phyloP scores from a whole-genome alignment of 2,329 filamentous ascomycete genomes.

The Botryotinia calthae region DNA sequence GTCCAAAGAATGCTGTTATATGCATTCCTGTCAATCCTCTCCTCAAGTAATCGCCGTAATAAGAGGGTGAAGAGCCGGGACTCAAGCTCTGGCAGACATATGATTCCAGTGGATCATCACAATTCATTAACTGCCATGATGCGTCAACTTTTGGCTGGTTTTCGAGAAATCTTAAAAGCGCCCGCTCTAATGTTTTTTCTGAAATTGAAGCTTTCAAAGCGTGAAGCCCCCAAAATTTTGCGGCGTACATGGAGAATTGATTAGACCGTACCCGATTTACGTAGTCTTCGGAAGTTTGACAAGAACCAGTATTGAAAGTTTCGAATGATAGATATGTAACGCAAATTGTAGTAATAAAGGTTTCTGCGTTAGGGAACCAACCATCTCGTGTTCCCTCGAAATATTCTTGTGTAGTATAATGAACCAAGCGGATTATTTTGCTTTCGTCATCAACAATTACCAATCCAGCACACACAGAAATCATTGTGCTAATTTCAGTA shows the following conservation, averaged over 20 bases:
- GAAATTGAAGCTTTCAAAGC: neutral
- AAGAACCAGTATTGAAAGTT: constrained; percentile 30
- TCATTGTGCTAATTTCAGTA: constrained; percentile 24
- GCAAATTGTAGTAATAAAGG: constrained; percentile 31
- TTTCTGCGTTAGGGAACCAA: constrained; percentile 27
- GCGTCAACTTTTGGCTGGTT: neutral
- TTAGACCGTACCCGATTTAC: constrained; percentile 25
- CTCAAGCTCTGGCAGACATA: neutral
- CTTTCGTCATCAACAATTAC: constrained; percentile 18
- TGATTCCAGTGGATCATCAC: fast-evolving
- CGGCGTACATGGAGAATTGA: neutral
- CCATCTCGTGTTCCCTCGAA: constrained; percentile 24
- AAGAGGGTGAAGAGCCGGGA: too few relatives aligned
- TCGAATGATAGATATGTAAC: constrained; percentile 37
- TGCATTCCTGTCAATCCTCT: neutral
- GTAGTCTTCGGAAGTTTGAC: constrained; percentile 27
- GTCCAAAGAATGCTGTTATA: constrained; percentile 8
- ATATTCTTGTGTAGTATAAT: constrained; percentile 38
- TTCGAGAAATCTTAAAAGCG: neutral
- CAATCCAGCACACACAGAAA: constrained; percentile 34
- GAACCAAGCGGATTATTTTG: constrained; percentile 27
- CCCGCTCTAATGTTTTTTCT: fast-evolving
- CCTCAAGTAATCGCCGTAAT: neutral
- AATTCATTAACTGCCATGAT: neutral
- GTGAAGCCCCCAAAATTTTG: neutral